Conservation (phyloP, 257 asterid genomes). For the Solanum commersonii region DNA sequence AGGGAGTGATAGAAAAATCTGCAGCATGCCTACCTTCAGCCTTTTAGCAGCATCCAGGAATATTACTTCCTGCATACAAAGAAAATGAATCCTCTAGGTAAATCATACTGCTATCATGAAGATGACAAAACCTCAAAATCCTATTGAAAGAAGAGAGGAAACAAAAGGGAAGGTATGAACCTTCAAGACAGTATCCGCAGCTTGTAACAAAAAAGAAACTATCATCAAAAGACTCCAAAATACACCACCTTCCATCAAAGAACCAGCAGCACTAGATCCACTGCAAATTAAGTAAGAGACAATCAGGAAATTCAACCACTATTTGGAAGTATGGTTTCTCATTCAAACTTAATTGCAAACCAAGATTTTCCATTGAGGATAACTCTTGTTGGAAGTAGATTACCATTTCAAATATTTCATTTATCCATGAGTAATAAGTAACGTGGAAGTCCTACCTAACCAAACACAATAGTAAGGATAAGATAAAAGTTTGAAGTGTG, state of each 20-base stretch:
- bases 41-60: slow-evolving; percentile 70
- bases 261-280: slow-evolving; percentile 92
- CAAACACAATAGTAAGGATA: background rate
- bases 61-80: slow-evolving; percentile 61
- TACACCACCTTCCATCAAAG: slow-evolving; percentile 74
- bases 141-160: background rate
- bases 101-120: slow-evolving; percentile 10
- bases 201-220: slow-evolving; percentile 85
- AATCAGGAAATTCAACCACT: background rate
- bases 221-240: slow-evolving; percentile 96
- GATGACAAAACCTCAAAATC: slow-evolving; percentile 3
- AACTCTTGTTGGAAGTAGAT: background rate
- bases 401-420: background rate
- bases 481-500: background rate
- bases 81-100: slow-evolving; percentile 18
- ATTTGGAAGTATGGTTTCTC: background rate
- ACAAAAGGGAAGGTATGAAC: slow-evolving; percentile 28
- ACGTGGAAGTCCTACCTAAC: background rate
- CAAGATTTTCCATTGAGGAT: background rate
- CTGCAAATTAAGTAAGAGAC: slow-evolving; percentile 33
- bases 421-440: background rate
- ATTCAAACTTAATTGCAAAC: background rate
- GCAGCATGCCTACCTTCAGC: slow-evolving; percentile 55
- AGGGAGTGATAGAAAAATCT: background rate
- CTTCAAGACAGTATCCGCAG: slow-evolving; percentile 93